A percentile compares a stretch with the other conserved stretches of the same genome.
Conservation (phyloP, 106 monocot genomes). For the Narthecium ossifragum region DNA sequence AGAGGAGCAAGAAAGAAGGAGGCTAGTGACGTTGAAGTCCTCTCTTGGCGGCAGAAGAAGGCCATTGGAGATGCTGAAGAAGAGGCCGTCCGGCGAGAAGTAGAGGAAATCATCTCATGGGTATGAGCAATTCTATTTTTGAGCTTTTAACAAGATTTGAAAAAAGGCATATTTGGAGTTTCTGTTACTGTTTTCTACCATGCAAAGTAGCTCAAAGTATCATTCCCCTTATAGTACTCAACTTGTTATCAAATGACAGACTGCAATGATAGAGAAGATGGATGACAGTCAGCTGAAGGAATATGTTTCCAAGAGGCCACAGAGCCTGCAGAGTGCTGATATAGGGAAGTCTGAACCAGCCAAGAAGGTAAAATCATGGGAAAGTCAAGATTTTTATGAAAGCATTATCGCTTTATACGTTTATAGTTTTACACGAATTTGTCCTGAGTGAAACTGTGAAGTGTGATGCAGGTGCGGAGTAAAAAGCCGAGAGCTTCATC, state of each 20-base stretch:
- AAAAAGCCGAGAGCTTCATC: not conserved
- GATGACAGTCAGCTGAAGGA: constrained; percentile 2
- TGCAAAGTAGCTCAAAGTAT: too few relatives aligned
- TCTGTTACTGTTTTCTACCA: too few relatives aligned
- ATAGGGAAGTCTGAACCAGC: not conserved
- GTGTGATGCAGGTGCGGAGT: not conserved
- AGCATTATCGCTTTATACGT: not conserved
- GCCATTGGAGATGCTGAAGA: constrained; percentile 1
- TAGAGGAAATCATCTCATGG: constrained; percentile 8
- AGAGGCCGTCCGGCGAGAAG: not conserved
- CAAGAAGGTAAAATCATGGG: constrained; percentile 1
- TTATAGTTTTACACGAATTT: too few relatives aligned
- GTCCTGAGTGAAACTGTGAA: not conserved
- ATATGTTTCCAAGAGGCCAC: not conserved
- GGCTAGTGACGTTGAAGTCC: not conserved
- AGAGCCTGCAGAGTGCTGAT: not conserved
- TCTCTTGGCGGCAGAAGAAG: constrained; percentile 9
- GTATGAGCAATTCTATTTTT: too few relatives aligned
- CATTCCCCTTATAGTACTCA: too few relatives aligned
- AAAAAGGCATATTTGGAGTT: too few relatives aligned
- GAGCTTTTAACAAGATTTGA: too few relatives aligned
- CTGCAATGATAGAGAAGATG: not conserved
- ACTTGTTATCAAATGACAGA: constrained; percentile 3
- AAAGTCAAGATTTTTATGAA: not conserved
- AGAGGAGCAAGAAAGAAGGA: constrained; percentile 6